These are phyloP conservation scores for Dendrostoma leiphaemia DNA, from an alignment of 2,329 filamentous ascomycete species.

Conservation along the genomic window DNA sequence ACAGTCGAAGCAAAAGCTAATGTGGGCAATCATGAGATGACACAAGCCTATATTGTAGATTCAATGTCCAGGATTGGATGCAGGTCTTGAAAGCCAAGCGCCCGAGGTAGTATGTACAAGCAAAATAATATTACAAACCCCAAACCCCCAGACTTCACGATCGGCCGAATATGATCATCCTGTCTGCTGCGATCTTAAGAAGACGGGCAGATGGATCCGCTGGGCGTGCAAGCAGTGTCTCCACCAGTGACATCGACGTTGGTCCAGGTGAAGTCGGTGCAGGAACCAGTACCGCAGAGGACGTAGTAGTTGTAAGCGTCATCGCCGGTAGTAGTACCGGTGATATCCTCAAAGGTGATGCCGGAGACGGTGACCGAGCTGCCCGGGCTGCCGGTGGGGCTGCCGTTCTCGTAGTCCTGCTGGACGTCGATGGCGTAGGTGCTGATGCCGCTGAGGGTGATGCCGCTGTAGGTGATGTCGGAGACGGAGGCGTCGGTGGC, in stretches of 20 bases:
- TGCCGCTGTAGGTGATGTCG: conserved; percentile 24
- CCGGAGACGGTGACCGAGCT: conserved; percentile 51
- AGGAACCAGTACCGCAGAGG: conserved; percentile 52
- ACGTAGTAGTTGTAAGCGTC: conserved; percentile 45
- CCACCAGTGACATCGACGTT: conserved; percentile 50
- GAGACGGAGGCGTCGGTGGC: conserved; percentile 35
- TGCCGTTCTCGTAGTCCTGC: conserved; percentile 45
- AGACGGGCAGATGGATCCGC: conserved; percentile 3
- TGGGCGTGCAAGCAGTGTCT: conserved; percentile 16
- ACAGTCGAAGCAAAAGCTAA: no score
- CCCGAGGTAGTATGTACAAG: neutral
- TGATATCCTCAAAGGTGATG: conserved; percentile 41
- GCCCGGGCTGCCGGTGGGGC: conserved; percentile 41
- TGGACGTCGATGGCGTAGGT: conserved; percentile 37
- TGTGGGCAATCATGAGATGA: no score
- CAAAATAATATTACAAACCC: neutral
- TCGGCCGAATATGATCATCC: no score
- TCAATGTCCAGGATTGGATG: neutral
- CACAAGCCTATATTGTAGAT: no score
- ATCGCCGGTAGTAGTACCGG: conserved; percentile 36
- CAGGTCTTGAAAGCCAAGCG: neutral
- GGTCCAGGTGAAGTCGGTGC: conserved; percentile 51
- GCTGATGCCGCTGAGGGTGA: conserved; percentile 22
- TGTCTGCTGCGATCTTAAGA: neutral
- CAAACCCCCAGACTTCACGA: no score